These are phyloP conservation scores for Kuraishia floccosa DNA, from an alignment of 805 yeast genomes.

Conservation along the genomic window DNA sequence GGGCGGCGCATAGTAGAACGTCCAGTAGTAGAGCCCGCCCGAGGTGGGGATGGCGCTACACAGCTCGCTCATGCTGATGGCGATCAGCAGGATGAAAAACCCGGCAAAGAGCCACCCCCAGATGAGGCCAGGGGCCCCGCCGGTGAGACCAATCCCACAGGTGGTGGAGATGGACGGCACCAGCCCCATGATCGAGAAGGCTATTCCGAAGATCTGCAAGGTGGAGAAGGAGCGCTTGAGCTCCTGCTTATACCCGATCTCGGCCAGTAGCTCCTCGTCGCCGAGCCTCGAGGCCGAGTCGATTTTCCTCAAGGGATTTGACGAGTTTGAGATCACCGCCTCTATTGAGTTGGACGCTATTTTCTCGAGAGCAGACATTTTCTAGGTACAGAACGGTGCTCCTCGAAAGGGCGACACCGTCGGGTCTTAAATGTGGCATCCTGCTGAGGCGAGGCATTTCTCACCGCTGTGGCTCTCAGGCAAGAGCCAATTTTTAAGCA, in stretches of 20 bases:
- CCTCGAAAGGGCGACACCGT: too few species aligned
- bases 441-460: too few species aligned
- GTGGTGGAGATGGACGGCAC: conserved; percentile 56
- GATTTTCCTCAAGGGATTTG: conserved; percentile 9
- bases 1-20: conserved; percentile 30
- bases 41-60: conserved; percentile 52
- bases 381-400: too few species aligned
- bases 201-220: conserved; percentile 47
- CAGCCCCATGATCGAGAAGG: conserved; percentile 53
- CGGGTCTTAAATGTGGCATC: too few species aligned
- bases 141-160: conserved; percentile 39
- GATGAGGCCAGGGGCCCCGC: conserved; percentile 47
- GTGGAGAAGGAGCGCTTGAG: conserved; percentile 49
- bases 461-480: too few species aligned
- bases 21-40: conserved; percentile 50
- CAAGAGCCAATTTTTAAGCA: too few species aligned
- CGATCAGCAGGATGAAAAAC: conserved; percentile 39
- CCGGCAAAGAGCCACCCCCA: conserved; percentile 47
- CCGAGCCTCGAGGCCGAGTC: conserved; percentile 15
- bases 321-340: conserved; percentile 2
- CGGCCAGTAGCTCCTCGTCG: conserved; percentile 26
- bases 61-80: conserved; percentile 47
- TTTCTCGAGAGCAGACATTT: too few species aligned
- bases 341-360: not conserved
- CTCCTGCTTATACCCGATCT: conserved; percentile 57